Base-by-base conservation (phyloP, 805 yeast species). In the Clavispora asparagi region DNA sequence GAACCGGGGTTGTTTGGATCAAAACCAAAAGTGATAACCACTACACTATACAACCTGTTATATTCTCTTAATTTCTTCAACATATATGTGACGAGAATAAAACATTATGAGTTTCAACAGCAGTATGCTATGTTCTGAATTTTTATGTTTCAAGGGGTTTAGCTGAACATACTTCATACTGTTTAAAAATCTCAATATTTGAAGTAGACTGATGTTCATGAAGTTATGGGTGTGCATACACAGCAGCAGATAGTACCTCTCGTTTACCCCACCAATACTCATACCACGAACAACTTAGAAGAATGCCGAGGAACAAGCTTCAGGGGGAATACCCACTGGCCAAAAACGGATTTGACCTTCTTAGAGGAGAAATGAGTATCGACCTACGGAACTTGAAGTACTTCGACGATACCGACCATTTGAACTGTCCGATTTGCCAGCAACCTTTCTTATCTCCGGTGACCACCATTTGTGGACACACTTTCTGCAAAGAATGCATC, bases 1-100 rank as follows among this genome's bases (percentile, higher is more conserved):
- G 81, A 79, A 81, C 85, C 85, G 86, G 85, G 85, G 86, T 82
- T 79, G 81, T 73, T 67, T 79, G 86, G 86, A 82, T 81, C 87
- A 81, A 78, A 81, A 81, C 85, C 86, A 79, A 79, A 74, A 73
- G 87, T 81, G 85, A 81, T 81, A 79, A 81, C 85, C 85, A 79
- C 85, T 81, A 81, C 85, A 81, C 86, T 80, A 81, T 78, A 78
- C 71, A 66, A 68, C 73, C 73, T 3, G 28, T 43, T 37, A 19
- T 35, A 19, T 2, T 11, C 1, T 14, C 4, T 19, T 7, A n/a
- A 25, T 2, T 2, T n/a, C 25, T 28, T 13, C 6, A 27, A 31
- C 3, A 11, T 11, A 33, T 26, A 42, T 27, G n/a, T 14, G 1
- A 39, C 3, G 28, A 11, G 2, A 30, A 7, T 10, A n/a, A 11